Conservation (phyloP, 2,329 filamentous ascomycete genomes). For the Bimuria novae-zelandiae region DNA sequence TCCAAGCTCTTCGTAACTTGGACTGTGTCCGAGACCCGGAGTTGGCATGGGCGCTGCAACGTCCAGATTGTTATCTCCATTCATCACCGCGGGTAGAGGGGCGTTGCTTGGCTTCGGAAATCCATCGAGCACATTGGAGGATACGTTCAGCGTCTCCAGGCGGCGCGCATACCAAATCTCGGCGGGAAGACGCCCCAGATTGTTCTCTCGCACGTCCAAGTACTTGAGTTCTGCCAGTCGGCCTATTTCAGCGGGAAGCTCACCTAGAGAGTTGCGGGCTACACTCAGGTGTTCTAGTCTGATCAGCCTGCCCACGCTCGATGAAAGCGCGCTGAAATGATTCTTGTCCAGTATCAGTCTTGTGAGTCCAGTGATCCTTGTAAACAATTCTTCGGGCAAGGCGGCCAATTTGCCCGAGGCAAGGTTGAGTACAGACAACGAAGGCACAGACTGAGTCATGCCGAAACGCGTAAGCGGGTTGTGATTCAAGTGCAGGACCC, state of each 20-base stretch:
- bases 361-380: conserved; percentile 83
- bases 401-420: conserved; percentile 90
- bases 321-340: conserved; percentile 88
- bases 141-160: conserved; percentile 90
- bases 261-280: conserved; percentile 84
- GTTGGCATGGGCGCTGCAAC: conserved; percentile 54
- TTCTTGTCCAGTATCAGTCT: conserved; percentile 92
- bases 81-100: conserved; percentile 61
- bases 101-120: conserved; percentile 84
- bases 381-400: conserved; percentile 83
- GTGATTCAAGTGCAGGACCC: conserved; percentile 86
- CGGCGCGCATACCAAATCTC: conserved; percentile 97
- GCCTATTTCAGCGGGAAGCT: conserved; percentile 85
- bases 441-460: conserved; percentile 74
- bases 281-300: conserved; percentile 92
- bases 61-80: conserved; percentile 40
- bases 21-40: conserved; percentile 54
- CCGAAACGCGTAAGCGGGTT: conserved; percentile 96
- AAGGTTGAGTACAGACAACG: conserved; percentile 83
- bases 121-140: conserved; percentile 86
- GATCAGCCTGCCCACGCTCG: conserved; percentile 80
- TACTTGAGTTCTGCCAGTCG: conserved; percentile 82
- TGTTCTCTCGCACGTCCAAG: conserved; percentile 91
- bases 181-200: conserved; percentile 82
- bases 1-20: conserved; percentile 79